Conservation (phyloP, 2,329 filamentous ascomycete genomes). For the Exophiala xenobiotica region DNA sequence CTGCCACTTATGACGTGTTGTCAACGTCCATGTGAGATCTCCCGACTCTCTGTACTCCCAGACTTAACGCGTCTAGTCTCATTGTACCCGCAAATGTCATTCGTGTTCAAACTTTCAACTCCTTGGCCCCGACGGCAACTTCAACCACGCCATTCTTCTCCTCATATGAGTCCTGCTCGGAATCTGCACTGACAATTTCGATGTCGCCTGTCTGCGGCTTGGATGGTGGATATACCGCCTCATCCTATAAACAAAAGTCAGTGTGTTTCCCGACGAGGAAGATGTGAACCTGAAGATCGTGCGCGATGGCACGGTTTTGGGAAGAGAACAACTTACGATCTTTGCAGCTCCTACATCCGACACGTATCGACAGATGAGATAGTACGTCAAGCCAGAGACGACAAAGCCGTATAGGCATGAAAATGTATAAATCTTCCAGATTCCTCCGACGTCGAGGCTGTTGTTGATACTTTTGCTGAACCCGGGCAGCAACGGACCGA, state of each 20-base stretch:
- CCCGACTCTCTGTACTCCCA: too few species aligned
- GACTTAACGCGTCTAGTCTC: too few species aligned
- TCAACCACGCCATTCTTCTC: slow-evolving; percentile 17
- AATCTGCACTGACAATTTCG: slow-evolving; percentile 15
- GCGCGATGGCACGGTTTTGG: not conserved
- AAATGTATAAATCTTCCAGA: slow-evolving; percentile 44
- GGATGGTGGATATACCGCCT: slow-evolving; percentile 40
- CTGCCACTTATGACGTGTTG: too few species aligned
- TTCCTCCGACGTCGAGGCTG: slow-evolving; percentile 40
- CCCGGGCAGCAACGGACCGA: slow-evolving; percentile 34
- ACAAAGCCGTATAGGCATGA: slow-evolving; percentile 45
- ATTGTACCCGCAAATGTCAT: not conserved
- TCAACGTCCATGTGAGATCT: too few species aligned
- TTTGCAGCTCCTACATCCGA: slow-evolving; percentile 37
- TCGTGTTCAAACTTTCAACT: not conserved
- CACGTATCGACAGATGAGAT: slow-evolving; percentile 42
- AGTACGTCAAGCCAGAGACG: slow-evolving; percentile 38
- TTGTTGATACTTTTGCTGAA: slow-evolving; percentile 40
- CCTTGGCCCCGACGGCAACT: slow-evolving; percentile 17
- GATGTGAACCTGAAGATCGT: not conserved
- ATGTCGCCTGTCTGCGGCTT: slow-evolving; percentile 23
- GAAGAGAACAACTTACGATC: slow-evolving; percentile 18
- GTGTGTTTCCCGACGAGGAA: too few species aligned
- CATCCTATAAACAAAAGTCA: too few species aligned
- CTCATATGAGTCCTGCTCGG: slow-evolving; percentile 15